Percentiles rank a stretch among this genome's conserved stretches.
Conservation (phyloP, 805 yeast species). For the Starmera amethionina region DNA sequence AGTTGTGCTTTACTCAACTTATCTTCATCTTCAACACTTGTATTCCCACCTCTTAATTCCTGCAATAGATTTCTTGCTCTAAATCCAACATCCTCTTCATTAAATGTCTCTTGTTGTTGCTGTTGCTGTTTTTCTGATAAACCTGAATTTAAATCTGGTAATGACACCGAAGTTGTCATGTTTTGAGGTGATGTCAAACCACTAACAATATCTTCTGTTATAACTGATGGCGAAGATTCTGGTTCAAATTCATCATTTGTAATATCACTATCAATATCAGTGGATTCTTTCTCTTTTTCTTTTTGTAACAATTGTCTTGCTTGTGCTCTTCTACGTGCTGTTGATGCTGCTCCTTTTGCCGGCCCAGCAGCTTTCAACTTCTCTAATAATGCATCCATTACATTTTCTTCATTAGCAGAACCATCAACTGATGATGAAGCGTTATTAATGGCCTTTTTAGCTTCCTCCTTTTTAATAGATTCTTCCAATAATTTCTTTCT, state of each 20-base stretch:
- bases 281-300: slow-evolving; percentile 10
- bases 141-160: no score
- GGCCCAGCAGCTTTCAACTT: slow-evolving; percentile 84
- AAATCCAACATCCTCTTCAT: slow-evolving; percentile 35
- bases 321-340: slow-evolving; percentile 73
- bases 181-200: no score
- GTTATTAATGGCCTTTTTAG: slow-evolving; percentile 22
- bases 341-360: slow-evolving; percentile 60
- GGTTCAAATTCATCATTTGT: slow-evolving; percentile 1
- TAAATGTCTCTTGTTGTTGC: slow-evolving; percentile 9
- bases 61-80: slow-evolving; percentile 57
- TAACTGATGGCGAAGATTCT: no score
- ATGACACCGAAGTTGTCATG: no score
- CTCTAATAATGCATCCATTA: slow-evolving; percentile 82
- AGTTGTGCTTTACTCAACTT: slow-evolving; percentile 30
- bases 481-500: slow-evolving; percentile 47
- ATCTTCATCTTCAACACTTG: slow-evolving; percentile 16
- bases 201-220: slow-evolving; percentile 4
- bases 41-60: slow-evolving; percentile 40
- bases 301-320: slow-evolving; percentile 41
- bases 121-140: slow-evolving; percentile 1
- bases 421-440: slow-evolving; percentile 7
- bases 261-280: slow-evolving; percentile 6
- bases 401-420: slow-evolving; percentile 28
- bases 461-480: slow-evolving; percentile 14